Evolutionary conservation across 257 asterid genomes (phyloP), one percentile per base, ranked within the genome.

Genomic region (Gentiana straminea): DNA sequence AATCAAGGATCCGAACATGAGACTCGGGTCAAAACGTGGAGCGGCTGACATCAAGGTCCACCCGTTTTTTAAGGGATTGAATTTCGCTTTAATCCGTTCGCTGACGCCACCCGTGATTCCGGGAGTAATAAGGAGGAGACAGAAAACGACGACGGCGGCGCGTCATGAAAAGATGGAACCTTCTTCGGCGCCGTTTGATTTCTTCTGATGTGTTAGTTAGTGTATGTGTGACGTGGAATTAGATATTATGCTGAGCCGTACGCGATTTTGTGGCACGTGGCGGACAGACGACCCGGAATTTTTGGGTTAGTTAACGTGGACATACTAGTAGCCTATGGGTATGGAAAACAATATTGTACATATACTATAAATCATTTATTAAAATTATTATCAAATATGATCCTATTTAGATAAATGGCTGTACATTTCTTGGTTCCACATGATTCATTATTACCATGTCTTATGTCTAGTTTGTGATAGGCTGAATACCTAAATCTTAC

Each of bases 21-120:
- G 97, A 58, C 80, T 88, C 44, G 97, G 97, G 78, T 83, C 89
- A 55, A 82, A 65, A 67, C 89, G 95, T 45, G 97, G 97, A 8
- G 86, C 97, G 15, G 84, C 95, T 7, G 97, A 83, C 13, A 79
- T 88, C 46, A 88, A 88, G 68, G 75, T 83, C 78, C 97, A 88
- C 84, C 84, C 83, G 64, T 88, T 82, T 57, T 88, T 88, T 58
- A 74, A 72, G 71, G 94, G 84, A 1, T 64, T 88, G 82, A 88
- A 88, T 58, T 88, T 88, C 35, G 97, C 97, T 39, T 77, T 88
- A 6, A 76, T 88, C 1, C 61, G 97, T 49, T 66, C 91, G 15
- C 78, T 76, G 63, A 50, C 79, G 54, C 95, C 97, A 35, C 95
- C 97, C 0, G 49, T 51, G 39, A 54, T 62, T 7, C 67, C 69